Conservation (phyloP, 768 basidiomycete genomes). For the Tylopilus balloui region DNA sequence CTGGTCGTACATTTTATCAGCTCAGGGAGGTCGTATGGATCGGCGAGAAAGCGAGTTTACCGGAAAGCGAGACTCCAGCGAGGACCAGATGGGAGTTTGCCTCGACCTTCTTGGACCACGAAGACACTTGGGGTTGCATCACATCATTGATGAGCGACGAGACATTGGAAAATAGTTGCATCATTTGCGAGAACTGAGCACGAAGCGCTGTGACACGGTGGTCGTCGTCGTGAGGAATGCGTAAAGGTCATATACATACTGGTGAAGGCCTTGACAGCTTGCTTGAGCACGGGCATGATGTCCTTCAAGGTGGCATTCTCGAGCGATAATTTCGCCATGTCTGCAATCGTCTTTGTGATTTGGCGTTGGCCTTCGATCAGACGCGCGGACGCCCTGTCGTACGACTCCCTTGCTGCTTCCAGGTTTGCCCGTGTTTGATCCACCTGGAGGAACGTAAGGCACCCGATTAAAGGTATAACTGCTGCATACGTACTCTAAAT, state of each 20-base stretch:
- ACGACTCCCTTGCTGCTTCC: slow-evolving; percentile 12
- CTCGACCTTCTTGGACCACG: slow-evolving; percentile 12
- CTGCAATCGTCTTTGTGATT: slow-evolving; percentile 14
- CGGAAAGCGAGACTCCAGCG: slow-evolving; percentile 13
- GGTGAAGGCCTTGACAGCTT: slow-evolving; percentile 14
- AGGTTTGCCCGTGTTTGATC: slow-evolving; percentile 19
- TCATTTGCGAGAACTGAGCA: slow-evolving; percentile 17
- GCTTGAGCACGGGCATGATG: slow-evolving; percentile 12
- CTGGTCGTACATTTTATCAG: neutral
- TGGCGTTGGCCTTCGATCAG: slow-evolving; percentile 16
- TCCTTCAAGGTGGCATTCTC: slow-evolving; percentile 17
- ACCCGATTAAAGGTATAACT: neutral
- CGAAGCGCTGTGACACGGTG: slow-evolving; percentile 7
- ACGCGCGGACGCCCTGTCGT: slow-evolving; percentile 8
- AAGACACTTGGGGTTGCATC: slow-evolving; percentile 16
- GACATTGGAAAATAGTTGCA: slow-evolving; percentile 13
- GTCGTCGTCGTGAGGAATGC: no score
- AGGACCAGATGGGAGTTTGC: slow-evolving; percentile 12
- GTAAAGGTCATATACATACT: neutral
- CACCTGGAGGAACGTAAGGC: slow-evolving; percentile 2
- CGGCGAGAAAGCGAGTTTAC: neutral
- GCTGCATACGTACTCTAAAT: slow-evolving; percentile 3
- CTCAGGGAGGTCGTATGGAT: neutral
- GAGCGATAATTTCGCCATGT: slow-evolving; percentile 13
- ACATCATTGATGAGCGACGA: slow-evolving; percentile 18